Conservation (phyloP, 306 rosid genomes). For the Erythrophleum fordii region DNA sequence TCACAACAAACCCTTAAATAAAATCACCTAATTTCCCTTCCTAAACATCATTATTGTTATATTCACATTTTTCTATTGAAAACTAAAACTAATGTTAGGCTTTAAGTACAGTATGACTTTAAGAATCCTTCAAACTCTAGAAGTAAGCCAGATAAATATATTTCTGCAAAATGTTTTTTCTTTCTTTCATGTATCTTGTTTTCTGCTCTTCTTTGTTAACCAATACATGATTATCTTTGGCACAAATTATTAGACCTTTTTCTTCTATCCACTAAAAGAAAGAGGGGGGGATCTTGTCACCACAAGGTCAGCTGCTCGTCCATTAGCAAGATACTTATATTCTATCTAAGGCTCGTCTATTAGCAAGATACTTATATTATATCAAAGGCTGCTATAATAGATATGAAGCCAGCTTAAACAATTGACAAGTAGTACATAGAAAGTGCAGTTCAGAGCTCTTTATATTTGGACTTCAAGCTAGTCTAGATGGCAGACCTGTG, state of each 20-base stretch:
- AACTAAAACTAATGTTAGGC: not conserved
- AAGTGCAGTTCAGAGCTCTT: not conserved
- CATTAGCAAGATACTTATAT: not conserved
- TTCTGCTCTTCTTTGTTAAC: not conserved
- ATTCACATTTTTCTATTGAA: not conserved
- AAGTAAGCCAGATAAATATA: conserved; percentile 5
- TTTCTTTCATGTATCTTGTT: not conserved
- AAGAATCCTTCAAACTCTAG: not conserved
- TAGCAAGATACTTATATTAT: not conserved
- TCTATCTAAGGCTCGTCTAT: not conserved
- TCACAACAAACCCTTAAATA: not conserved
- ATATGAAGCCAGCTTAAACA: conserved; percentile 16
- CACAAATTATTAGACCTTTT: not conserved
- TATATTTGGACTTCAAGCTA: not conserved
- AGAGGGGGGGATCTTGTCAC: not conserved
- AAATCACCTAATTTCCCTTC: not conserved
- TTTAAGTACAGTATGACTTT: not conserved
- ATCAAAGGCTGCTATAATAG: not conserved
- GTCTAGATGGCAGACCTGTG: not conserved
- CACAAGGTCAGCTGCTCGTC: not conserved
- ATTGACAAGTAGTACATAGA: conserved; percentile 1
- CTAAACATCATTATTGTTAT: not conserved
- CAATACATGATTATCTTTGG: not conserved
- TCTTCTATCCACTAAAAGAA: not conserved
- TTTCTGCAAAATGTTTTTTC: not conserved